A percentile compares a stretch with the other conserved stretches of the same genome.
Conservation (phyloP, 2,329 filamentous ascomycete species). For the Colletotrichum viniferum region DNA sequence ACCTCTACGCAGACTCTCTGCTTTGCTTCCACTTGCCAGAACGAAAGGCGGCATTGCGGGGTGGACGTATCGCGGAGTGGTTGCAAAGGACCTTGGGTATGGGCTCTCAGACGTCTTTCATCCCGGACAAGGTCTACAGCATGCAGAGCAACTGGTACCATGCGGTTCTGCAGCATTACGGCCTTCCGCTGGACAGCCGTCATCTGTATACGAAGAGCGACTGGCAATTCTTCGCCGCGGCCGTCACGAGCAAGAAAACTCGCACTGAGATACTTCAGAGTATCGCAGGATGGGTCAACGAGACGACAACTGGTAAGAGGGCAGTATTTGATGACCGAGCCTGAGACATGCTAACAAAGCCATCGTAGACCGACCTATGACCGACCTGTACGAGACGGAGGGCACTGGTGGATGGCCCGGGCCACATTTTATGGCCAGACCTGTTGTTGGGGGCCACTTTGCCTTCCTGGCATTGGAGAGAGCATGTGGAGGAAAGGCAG, state of each 20-base stretch:
- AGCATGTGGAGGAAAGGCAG: slow-evolving; percentile 74
- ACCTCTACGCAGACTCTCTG: slow-evolving; percentile 75
- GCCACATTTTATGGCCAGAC: slow-evolving; percentile 78
- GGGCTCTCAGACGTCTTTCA: slow-evolving; percentile 54
- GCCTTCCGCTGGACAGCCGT: slow-evolving; percentile 80
- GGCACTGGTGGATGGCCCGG: slow-evolving; percentile 76
- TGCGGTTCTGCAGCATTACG: slow-evolving; percentile 79
- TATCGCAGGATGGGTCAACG: slow-evolving; percentile 82
- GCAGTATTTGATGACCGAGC: neutral
- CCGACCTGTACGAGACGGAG: slow-evolving; percentile 84
- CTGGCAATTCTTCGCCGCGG: slow-evolving; percentile 89
- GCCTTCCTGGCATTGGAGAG: slow-evolving; percentile 81
- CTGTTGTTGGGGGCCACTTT: slow-evolving; percentile 86
- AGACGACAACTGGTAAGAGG: slow-evolving; percentile 68
- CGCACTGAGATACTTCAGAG: slow-evolving; percentile 74
- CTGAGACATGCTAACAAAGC: neutral
- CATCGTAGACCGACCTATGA: slow-evolving; percentile 69
- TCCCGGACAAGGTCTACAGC: slow-evolving; percentile 77
- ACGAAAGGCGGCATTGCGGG: slow-evolving; percentile 18
- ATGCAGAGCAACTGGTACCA: slow-evolving; percentile 83
- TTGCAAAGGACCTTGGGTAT: slow-evolving; percentile 27
- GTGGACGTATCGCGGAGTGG: neutral
- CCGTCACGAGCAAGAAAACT: slow-evolving; percentile 72
- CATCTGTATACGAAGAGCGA: slow-evolving; percentile 89
- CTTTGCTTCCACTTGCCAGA: slow-evolving; percentile 74